Base-by-base conservation (phyloP, 805 yeast genomes). In the Middelhovenomyces tepae region DNA sequence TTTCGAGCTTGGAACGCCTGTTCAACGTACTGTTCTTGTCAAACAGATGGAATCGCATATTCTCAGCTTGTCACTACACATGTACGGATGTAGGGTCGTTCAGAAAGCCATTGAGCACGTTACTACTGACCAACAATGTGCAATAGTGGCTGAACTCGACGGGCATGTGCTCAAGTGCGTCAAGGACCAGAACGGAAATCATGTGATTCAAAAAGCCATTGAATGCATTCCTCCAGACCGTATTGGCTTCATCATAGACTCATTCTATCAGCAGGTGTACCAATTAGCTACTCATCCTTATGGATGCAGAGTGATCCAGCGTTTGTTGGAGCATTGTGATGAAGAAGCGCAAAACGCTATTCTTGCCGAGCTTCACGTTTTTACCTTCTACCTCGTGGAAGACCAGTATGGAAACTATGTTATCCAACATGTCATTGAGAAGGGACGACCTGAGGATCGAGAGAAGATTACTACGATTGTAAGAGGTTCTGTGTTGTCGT, bases 371-470 rank as follows among this genome's bases (percentile, higher is more conserved):
- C 65, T 91, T 48, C 77, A 77, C 46, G 71, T 75, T 32, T 80
- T 73, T 50, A 71, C 84, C 16, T 78, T 71, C 43, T 76, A 73
- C 50, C 67, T 91, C 50, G 82, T 87, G 37, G 94, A 85, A 54
- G 97, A 91, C 54, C 97, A 91, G 62, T 91, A 85, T 56, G 99
- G 99, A 39, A 91, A 91, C 62, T 91, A 91, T 53, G 98, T 91
- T 24, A 85, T 91, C 51, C 99, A 91, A 57, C 96, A 91, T 56
- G 81, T 91, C 35, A 71, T 91, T 43, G 94, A 86, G 56, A 73
- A 78, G 38, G 94, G 94, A n/a, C 48, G 53, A 24, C 42, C 43
- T 3, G 65, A 62, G 16, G 86, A 81, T 47, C 71, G 78, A 11
- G 70, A 65, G 36, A 62, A 55, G 30, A 78, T 91, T 31, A 65